A percentile compares a stretch with the other conserved stretches of the same genome.
Evolutionary conservation across 2,329 filamentous ascomycete species (phyloP).

Genomic region (Ophiostoma fasciatum): DNA sequence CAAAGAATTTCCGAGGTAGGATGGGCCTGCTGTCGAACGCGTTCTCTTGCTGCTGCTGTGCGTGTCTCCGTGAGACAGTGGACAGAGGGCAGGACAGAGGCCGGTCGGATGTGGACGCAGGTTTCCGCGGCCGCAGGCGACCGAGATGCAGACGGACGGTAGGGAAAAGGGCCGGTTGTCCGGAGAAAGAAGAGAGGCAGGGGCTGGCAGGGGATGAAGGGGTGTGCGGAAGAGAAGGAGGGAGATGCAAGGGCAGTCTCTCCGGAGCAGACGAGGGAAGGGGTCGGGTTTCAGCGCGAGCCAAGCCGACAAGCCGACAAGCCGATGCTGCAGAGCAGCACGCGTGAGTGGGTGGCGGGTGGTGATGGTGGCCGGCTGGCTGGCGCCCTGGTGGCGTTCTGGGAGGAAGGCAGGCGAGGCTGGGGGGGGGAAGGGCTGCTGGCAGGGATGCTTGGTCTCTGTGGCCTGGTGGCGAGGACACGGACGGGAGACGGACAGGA

Average conservation of each 20-base stretch:
- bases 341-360: too few species aligned
- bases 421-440: too few species aligned
- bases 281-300: too few species aligned
- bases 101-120: constrained; percentile 3
- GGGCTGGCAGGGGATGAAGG: not conserved
- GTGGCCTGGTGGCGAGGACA: not conserved
- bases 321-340: too few species aligned
- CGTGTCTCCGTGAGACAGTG: constrained; percentile 2
- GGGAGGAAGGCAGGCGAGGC: too few species aligned
- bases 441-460: too few species aligned
- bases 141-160: not conserved
- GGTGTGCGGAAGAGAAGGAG: not conserved
- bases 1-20: not conserved
- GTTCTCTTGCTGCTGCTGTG: not conserved
- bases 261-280: too few species aligned
- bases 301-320: too few species aligned
- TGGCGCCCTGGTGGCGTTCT: too few species aligned
- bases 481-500: not conserved
- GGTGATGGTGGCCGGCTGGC: too few species aligned
- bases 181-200: not conserved
- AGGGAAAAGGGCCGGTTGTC: not conserved
- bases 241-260: not conserved
- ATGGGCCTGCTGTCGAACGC: constrained; percentile 1
- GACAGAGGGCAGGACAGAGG: constrained; percentile 2
- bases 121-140: constrained; percentile 2